These are phyloP conservation scores for Scheffersomyces stambukii DNA, from an alignment of 1,139 yeast genomes.

Conservation along the genomic window DNA sequence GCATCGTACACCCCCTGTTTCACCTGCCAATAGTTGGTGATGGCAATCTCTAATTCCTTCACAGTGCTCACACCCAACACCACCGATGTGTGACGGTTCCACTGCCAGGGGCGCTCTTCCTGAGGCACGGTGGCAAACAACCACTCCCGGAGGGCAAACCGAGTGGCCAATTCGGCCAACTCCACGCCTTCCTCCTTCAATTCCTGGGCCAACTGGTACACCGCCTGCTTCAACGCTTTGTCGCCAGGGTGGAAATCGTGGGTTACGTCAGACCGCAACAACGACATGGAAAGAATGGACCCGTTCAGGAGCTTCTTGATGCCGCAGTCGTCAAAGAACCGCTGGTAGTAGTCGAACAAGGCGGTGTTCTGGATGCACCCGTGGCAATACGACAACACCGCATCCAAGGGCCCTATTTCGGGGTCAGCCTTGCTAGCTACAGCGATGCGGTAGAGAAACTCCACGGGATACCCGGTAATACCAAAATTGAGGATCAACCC, in stretches of 20 bases:
- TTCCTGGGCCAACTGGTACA: constrained; percentile 47
- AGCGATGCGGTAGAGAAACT: constrained; percentile 53
- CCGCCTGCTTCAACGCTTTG: constrained; percentile 50
- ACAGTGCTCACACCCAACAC: constrained; percentile 72
- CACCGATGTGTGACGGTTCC: constrained; percentile 48
- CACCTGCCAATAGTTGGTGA: constrained; percentile 54
- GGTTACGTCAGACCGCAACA: constrained; percentile 65
- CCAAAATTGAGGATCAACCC: constrained; percentile 71
- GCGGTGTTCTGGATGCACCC: constrained; percentile 78
- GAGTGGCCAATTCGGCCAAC: constrained; percentile 75
- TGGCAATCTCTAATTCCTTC: constrained; percentile 59
- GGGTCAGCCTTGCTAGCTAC: constrained; percentile 22
- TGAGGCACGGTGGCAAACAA: constrained; percentile 19
- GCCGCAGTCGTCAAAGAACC: constrained; percentile 50
- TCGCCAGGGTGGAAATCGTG: constrained; percentile 81
- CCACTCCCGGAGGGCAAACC: constrained; percentile 71
- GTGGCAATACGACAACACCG: constrained; percentile 74
- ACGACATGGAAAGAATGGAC: constrained; percentile 84
- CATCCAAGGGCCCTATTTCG: constrained; percentile 57
- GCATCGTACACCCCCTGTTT: constrained; percentile 24
- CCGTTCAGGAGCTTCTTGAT: constrained; percentile 66
- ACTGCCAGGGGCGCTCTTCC: constrained; percentile 18
- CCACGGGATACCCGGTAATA: constrained; percentile 83
- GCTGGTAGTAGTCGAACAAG: constrained; percentile 45
- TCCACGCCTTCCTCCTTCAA: constrained; percentile 47